These are phyloP conservation scores for Asclepias syriaca DNA, from an alignment of 257 asterid species.

Conservation along the genomic window DNA sequence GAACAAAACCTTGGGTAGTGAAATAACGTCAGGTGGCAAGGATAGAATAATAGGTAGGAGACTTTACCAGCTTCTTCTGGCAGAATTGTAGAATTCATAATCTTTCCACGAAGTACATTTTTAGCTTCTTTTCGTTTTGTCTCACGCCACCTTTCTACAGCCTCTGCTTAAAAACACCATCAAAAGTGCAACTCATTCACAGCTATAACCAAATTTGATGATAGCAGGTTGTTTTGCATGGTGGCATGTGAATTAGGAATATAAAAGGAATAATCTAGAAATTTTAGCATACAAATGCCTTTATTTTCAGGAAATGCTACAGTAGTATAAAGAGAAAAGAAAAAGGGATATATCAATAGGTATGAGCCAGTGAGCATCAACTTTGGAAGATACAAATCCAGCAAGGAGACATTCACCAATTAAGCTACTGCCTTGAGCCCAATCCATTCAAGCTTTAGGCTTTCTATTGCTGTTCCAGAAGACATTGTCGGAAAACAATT, in stretches of 20 bases:
- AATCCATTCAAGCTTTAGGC: not conserved
- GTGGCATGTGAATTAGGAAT: not conserved
- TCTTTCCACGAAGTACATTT: slow-evolving; percentile 34
- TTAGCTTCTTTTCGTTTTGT: slow-evolving; percentile 55
- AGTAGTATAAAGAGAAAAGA: not conserved
- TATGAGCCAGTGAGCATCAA: not conserved
- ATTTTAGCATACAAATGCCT: not conserved
- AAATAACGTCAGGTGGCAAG: slow-evolving; percentile 4
- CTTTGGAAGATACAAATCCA: not conserved
- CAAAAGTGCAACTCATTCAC: not conserved
- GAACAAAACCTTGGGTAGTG: slow-evolving; percentile 2
- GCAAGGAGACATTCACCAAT: not conserved
- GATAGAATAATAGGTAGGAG: slow-evolving; percentile 7
- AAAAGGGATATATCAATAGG: not conserved
- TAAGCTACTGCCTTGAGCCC: not conserved
- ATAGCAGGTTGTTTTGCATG: not conserved
- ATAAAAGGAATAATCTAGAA: not conserved
- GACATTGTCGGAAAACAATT: not conserved
- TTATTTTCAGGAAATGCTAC: not conserved
- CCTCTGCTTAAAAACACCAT: slow-evolving; percentile 42
- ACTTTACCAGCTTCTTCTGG: slow-evolving; percentile 70
- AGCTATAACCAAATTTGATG: not conserved
- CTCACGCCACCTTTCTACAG: slow-evolving; percentile 68
- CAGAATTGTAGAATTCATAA: slow-evolving; percentile 50
- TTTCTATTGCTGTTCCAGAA: not conserved